phyloP scores from a whole-genome alignment of 2,329 filamentous ascomycete species.

The Aplosporella prunicola region DNA sequence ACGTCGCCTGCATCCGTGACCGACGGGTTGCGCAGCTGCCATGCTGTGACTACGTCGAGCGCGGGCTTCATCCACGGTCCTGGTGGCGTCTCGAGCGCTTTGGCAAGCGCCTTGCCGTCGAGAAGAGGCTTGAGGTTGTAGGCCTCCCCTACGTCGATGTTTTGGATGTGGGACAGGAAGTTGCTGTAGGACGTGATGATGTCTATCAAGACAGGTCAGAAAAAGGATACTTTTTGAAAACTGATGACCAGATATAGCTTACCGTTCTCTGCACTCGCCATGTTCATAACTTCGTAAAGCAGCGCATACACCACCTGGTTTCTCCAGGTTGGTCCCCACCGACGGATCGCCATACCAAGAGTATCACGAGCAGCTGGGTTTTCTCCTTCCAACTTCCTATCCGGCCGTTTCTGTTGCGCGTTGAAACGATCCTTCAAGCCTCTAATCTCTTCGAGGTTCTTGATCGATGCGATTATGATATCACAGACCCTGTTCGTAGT shows the following conservation, averaged over 20 bases:
- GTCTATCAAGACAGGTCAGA: conserved; percentile 21
- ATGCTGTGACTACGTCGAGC: conserved; percentile 69
- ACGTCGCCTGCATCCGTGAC: conserved; percentile 45
- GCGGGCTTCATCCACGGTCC: conserved; percentile 80
- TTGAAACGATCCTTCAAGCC: conserved; percentile 45
- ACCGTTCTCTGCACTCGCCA: conserved; percentile 34
- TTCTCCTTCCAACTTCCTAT: conserved; percentile 35
- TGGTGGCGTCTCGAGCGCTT: conserved; percentile 56
- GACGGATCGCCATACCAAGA: conserved; percentile 64
- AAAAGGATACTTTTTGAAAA: too few species aligned
- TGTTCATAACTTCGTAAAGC: conserved; percentile 49
- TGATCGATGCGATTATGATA: conserved; percentile 55
- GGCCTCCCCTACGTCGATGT: conserved; percentile 43
- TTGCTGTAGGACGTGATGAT: conserved; percentile 43
- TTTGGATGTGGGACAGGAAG: conserved; percentile 44
- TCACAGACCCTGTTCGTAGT: conserved; percentile 66
- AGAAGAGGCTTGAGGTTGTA: conserved; percentile 44
- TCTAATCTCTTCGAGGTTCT: conserved; percentile 55
- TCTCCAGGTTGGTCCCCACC: conserved; percentile 65
- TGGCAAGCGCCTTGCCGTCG: conserved; percentile 65
- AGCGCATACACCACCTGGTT: conserved; percentile 60
- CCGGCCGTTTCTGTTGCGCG: conserved; percentile 38
- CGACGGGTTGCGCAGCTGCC: conserved; percentile 76
- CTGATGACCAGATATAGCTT: conserved; percentile 17
- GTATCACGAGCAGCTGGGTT: conserved; percentile 46